A percentile compares a stretch with the other conserved stretches of the same genome.
These are phyloP conservation scores for Physcomitrellopsis africana DNA, from an alignment of 225 moss, liverwort and hornwort genomes.

Conservation along the genomic window DNA sequence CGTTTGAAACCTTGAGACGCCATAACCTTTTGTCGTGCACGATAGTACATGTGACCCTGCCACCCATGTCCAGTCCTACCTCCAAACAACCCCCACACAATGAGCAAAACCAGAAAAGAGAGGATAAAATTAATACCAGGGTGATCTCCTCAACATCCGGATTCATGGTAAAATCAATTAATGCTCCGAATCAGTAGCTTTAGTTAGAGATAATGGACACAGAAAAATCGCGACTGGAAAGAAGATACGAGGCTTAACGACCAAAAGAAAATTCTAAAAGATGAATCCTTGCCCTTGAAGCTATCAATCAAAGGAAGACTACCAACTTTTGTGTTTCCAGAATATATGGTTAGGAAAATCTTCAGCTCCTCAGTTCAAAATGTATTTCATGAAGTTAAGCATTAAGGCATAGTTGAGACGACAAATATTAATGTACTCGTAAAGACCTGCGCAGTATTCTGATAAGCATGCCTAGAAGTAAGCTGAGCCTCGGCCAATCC, in stretches of 20 bases:
- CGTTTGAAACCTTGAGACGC: slow-evolving; percentile 73
- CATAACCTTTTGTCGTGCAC: slow-evolving; percentile 72
- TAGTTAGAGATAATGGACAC: neutral
- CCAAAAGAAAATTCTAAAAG: no score
- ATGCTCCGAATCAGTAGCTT: slow-evolving; percentile 10
- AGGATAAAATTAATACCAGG: no score
- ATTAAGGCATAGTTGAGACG: neutral
- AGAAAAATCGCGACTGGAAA: neutral
- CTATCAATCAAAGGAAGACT: no score
- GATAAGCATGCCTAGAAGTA: slow-evolving; percentile 82
- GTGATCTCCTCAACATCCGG: no score
- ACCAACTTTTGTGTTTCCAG: no score
- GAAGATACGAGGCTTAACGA: no score
- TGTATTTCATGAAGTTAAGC: neutral
- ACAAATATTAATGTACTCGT: slow-evolving; percentile 1
- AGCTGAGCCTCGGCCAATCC: slow-evolving; percentile 86
- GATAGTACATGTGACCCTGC: slow-evolving; percentile 84
- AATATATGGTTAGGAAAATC: neutral
- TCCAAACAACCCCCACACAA: no score
- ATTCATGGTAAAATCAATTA: no score
- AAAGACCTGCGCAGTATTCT: slow-evolving; percentile 76
- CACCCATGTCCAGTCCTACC: no score
- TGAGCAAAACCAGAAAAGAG: no score
- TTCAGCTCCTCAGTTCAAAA: no score
- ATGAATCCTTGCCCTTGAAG: no score